Base-by-base conservation (phyloP, 2,329 filamentous ascomycete species). In the Alternaria arbusti region DNA sequence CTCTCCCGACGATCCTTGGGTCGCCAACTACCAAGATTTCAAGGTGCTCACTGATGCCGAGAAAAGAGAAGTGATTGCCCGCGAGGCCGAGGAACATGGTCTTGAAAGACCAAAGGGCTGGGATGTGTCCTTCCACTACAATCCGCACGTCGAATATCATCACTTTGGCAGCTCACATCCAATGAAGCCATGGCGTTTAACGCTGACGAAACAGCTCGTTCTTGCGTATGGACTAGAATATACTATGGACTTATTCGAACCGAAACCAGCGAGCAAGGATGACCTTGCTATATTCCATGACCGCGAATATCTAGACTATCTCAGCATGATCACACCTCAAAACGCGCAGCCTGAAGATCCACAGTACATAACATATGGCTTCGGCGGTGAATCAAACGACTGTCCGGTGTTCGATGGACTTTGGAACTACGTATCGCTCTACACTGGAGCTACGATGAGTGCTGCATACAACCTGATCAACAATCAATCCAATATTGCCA, bases 141-240 rank as follows among this genome's bases (percentile, higher is more conserved):
- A 97, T 75, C 92, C 94, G 2, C 90, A 93, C 64, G 96, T 98
- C 78, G 96, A 99, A 82, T 91, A 92, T 77, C 95, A 98, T 81
- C 96, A 99, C 80, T 99, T 99, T 79, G 96, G 96, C 69, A 91
- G 93, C 82, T 94, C 93, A 10, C 96, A 99, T 84, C 96, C 96
- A 20, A 99, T 99, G 96, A 99, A 99, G 80, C 96, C 96, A 63
- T 98, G 96, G 95, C 92, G 96, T 36, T 84, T 99, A 68, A 97
- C 94, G 15, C 86, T 99, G 59, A 96, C 96, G 60, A 98, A 99
- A 80, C 93, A 96, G 74, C 88, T 99, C 50, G 93, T 99, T 67
- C 90, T 96, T 77, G 91, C 93, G 1, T 98, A 98, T 79, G 96
- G 96, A 70, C 93, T 99, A 87, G 94, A 96, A 73, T 92, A 95